Conservation (phyloP, 2,329 filamentous ascomycete genomes). For the Juglanconis oblonga region DNA sequence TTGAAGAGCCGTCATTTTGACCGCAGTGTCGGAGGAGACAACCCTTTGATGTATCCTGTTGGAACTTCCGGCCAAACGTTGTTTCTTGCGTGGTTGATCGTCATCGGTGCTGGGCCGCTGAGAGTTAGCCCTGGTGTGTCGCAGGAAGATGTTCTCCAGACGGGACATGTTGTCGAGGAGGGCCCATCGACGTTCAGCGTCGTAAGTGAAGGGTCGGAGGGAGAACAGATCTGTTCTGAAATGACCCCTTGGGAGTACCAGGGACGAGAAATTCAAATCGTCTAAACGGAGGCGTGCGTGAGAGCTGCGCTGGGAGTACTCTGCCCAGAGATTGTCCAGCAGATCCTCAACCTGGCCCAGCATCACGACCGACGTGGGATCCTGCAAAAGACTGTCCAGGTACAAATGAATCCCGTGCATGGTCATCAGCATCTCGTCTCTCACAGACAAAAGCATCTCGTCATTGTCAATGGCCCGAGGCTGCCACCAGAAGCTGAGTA, state of each 20-base stretch:
- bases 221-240: conserved; percentile 51
- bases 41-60: conserved; percentile 50
- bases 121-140: conserved; percentile 25
- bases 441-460: conserved; percentile 59
- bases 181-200: conserved; percentile 59
- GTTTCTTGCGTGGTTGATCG: conserved; percentile 52
- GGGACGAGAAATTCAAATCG: conserved; percentile 61
- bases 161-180: conserved; percentile 57
- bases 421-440: conserved; percentile 74
- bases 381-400: conserved; percentile 53
- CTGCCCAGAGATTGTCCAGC: conserved; percentile 67
- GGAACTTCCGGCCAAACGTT: conserved; percentile 39
- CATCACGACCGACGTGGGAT: conserved; percentile 37
- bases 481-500: conserved; percentile 76
- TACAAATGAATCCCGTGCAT: conserved; percentile 66
- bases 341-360: conserved; percentile 59
- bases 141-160: conserved; percentile 49
- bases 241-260: conserved; percentile 39
- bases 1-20: conserved; percentile 53
- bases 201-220: conserved; percentile 49
- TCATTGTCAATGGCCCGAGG: conserved; percentile 62
- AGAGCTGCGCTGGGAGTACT: conserved; percentile 72
- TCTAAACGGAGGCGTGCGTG: conserved; percentile 74
- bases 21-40: conserved; percentile 39
- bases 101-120: conserved; percentile 30